Percentiles rank a stretch among this genome's conserved stretches.
These are phyloP conservation scores for Apiotrichum siamense DNA, from an alignment of 1,284 basidiomycete genomes.

Conservation along the genomic window DNA sequence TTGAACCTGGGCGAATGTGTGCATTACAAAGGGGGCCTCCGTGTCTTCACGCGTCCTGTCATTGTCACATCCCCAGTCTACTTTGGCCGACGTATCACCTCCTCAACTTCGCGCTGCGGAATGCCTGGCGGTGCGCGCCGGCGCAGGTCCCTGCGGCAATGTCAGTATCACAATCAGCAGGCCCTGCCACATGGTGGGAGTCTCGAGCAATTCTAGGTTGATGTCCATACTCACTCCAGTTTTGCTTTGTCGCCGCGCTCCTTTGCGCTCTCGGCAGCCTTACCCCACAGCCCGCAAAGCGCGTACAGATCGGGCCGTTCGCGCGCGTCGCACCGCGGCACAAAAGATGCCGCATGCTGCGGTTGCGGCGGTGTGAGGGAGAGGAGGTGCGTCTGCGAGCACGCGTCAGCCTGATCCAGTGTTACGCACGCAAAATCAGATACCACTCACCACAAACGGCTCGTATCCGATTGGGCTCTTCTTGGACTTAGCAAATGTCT, in stretches of 20 bases:
- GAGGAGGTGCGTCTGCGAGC: slow-evolving; percentile 37
- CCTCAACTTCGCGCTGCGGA: slow-evolving; percentile 14
- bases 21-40: background rate
- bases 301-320: slow-evolving; percentile 78
- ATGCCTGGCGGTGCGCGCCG: slow-evolving; percentile 6
- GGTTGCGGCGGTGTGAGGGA: slow-evolving; percentile 47
- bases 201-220: background rate
- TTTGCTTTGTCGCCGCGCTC: slow-evolving; percentile 73
- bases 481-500: slow-evolving; percentile 73
- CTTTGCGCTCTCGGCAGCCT: slow-evolving; percentile 79
- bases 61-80: background rate
- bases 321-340: slow-evolving; percentile 74
- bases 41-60: background rate
- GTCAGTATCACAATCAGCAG: slow-evolving; percentile 1
- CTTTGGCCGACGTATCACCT: slow-evolving; percentile 18
- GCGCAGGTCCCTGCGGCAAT: slow-evolving; percentile 2
- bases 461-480: slow-evolving; percentile 94
- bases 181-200: background rate
- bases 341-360: slow-evolving; percentile 68
- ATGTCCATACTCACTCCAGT: slow-evolving; percentile 60
- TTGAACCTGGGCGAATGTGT: no score
- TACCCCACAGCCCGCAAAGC: slow-evolving; percentile 77
- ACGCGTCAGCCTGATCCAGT: background rate
- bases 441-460: slow-evolving; percentile 69
- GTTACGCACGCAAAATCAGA: background rate